A percentile compares a stretch with the other conserved stretches of the same genome.
Evolutionary conservation across 1,284 basidiomycete genomes (phyloP).

Genomic region (Tremellales sp.): DNA sequence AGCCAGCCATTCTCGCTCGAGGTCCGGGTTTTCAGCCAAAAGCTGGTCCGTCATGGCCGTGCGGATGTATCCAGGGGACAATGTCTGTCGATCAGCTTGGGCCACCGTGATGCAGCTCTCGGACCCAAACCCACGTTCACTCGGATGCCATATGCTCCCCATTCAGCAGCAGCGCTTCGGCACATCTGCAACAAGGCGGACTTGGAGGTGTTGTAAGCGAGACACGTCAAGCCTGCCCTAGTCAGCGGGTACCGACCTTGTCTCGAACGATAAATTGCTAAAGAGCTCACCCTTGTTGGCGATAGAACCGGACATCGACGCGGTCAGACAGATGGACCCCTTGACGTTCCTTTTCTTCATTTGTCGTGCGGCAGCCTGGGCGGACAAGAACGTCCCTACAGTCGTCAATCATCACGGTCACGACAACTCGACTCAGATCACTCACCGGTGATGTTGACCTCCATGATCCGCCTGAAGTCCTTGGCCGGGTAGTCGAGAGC

Average conservation of each 20-base stretch:
- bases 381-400: constrained; percentile 72
- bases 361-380: constrained; percentile 71
- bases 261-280: not conserved
- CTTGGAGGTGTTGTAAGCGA: constrained; percentile 17
- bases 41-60: constrained; percentile 48
- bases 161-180: constrained; percentile 75
- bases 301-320: constrained; percentile 81
- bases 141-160: constrained; percentile 64
- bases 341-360: constrained; percentile 65
- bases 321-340: constrained; percentile 75
- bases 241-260: not conserved
- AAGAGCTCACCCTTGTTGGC: constrained; percentile 57
- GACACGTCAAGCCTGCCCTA: constrained; percentile 50
- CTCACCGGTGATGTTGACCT: constrained; percentile 57
- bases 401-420: constrained; percentile 19
- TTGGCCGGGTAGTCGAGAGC: constrained; percentile 67
- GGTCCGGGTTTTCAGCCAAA: constrained; percentile 12
- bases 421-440: not conserved
- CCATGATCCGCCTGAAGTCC: constrained; percentile 66
- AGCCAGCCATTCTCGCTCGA: constrained; percentile 17
- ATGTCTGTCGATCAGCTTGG: constrained; percentile 5
- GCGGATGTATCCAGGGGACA: constrained; percentile 52
- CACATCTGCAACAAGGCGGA: constrained; percentile 12
- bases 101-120: not conserved
- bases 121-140: constrained; percentile 46